A percentile compares a stretch with the other conserved stretches of the same genome.
Conservation (phyloP, 176 grass and related monocot species). For the Echinochloa phyllopogon region DNA sequence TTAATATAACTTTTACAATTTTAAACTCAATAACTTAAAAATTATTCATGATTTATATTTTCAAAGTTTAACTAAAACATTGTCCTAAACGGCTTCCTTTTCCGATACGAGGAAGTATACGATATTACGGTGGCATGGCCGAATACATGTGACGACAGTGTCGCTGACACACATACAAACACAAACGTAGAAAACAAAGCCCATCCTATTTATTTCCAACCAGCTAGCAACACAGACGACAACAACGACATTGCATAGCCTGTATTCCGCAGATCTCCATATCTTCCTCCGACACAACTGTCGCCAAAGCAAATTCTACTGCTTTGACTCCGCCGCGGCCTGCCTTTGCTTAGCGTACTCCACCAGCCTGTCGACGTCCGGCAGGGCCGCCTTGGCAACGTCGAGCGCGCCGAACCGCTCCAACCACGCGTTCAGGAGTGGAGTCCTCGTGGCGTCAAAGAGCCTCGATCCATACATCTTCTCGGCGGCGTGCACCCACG, state of each 20-base stretch:
- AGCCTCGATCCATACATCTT: neutral
- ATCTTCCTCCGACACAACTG: neutral
- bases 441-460: conserved; percentile 27
- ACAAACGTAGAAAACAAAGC: neutral
- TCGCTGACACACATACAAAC: neutral
- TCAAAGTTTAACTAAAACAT: no score
- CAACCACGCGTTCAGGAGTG: conserved; percentile 30
- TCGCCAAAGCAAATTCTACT: neutral
- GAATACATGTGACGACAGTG: neutral
- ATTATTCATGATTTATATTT: no score
- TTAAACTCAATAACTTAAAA: no score
- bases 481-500: neutral
- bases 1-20: no score
- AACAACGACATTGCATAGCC: neutral
- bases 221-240: neutral
- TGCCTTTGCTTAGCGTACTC: neutral
- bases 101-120: no score
- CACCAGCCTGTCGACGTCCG: neutral
- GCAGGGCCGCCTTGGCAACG: conserved; percentile 28
- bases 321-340: neutral
- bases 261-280: neutral
- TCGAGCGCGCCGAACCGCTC: conserved; percentile 22
- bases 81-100: no score
- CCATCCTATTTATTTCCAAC: neutral
- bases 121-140: neutral